Evolutionary conservation across 2,329 filamentous ascomycete genomes (phyloP).

Genomic region (Aureobasidium sp.): DNA sequence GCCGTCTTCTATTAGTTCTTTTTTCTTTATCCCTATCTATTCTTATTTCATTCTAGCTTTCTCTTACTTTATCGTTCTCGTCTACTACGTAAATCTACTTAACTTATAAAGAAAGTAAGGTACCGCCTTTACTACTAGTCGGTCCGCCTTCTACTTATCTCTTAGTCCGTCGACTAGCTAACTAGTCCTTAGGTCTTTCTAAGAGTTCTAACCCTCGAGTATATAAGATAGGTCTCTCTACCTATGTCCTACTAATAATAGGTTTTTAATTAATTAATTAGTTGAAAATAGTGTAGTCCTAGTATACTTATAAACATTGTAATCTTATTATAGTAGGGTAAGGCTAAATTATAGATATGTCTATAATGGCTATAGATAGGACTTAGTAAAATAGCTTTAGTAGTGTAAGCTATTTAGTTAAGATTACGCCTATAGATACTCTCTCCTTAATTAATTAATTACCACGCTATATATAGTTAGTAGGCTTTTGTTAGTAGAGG

Average conservation of each 20-base stretch:
- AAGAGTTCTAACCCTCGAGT: neutral
- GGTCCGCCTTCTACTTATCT: neutral
- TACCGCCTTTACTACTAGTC: neutral
- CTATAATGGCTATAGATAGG: neutral
- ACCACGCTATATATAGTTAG: neutral
- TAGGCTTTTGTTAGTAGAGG: neutral
- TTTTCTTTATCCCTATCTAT: neutral
- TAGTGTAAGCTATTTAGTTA: neutral
- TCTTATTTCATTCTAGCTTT: conserved; percentile 6
- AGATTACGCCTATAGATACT: neutral
- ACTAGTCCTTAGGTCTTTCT: neutral
- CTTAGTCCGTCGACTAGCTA: neutral
- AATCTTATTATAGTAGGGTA: neutral
- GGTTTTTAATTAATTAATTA: neutral
- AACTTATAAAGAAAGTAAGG: neutral
- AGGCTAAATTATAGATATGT: neutral
- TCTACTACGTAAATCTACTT: neutral
- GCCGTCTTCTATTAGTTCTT: neutral
- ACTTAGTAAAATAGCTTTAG: neutral
- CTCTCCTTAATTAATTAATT: conserved; percentile 1
- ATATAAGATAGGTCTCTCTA: conserved; percentile 5
- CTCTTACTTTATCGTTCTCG: neutral
- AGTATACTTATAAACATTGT: neutral
- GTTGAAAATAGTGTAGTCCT: neutral
- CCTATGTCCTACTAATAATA: neutral